Percentiles rank a stretch among this genome's conserved stretches.
Conservation (phyloP, 2,329 filamentous ascomycete genomes). For the Pseudogymnoascus sp. region DNA sequence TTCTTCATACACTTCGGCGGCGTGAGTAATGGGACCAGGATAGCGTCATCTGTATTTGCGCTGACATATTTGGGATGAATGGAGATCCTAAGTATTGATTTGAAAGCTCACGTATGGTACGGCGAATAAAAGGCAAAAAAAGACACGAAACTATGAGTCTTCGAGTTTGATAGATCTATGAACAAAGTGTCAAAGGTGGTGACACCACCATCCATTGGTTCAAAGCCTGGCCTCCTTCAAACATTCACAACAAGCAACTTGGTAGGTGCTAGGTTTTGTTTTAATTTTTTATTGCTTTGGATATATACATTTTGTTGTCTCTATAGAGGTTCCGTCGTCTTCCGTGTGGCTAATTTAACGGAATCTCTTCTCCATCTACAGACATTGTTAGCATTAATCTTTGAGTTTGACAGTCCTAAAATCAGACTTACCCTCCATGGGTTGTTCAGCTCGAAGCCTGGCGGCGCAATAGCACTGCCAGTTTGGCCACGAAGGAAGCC, state of each 20-base stretch:
- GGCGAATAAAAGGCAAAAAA: not conserved
- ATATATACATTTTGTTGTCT: slow-evolving; percentile 9
- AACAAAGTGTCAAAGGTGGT: not conserved
- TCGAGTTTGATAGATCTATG: not conserved
- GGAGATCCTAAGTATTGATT: not conserved
- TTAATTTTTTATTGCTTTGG: not conserved
- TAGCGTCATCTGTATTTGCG: not conserved
- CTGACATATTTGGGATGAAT: not conserved
- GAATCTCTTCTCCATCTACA: slow-evolving; percentile 9
- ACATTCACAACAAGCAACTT: not conserved
- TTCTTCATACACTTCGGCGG: not conserved
- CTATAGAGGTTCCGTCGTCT: not conserved
- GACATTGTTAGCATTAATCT: not conserved
- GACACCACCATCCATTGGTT: not conserved
- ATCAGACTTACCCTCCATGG: slow-evolving; percentile 32
- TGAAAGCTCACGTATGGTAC: not conserved
- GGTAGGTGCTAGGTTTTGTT: not conserved
- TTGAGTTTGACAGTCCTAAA: not conserved
- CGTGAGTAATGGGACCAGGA: not conserved
- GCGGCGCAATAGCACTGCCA: slow-evolving; percentile 29
- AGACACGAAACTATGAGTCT: not conserved
- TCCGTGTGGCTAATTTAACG: not conserved
- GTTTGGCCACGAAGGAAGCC: slow-evolving; percentile 32
- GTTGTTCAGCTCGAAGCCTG: slow-evolving; percentile 34
- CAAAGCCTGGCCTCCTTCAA: not conserved